Conservation (phyloP, 202 grass and related monocot genomes). For the Hordeum pubiflorum region DNA sequence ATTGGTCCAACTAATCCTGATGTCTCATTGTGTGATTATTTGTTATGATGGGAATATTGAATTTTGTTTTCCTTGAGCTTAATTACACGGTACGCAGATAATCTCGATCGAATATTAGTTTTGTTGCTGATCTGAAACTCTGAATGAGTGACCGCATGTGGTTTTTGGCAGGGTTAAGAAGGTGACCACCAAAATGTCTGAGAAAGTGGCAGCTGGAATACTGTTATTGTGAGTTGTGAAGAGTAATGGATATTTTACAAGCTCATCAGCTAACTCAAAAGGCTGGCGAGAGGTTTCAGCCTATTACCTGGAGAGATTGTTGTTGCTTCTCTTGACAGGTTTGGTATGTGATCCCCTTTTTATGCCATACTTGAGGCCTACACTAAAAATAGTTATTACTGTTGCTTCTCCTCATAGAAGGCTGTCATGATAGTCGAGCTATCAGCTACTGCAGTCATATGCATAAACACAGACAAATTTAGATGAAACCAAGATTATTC, state of each 20-base stretch:
- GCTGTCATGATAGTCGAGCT: background rate
- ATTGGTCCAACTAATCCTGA: background rate
- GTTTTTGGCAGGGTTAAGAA: constrained; percentile 49
- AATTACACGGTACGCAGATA: too few relatives aligned
- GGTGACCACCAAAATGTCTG: constrained; percentile 60
- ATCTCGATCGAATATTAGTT: background rate
- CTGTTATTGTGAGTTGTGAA: constrained; percentile 60
- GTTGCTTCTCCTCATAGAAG: background rate
- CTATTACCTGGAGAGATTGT: constrained; percentile 60
- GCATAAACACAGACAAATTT: background rate
- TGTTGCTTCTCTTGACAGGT: constrained; percentile 81
- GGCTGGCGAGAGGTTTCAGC: constrained; percentile 53
- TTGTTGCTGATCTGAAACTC: background rate
- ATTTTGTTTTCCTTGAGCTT: too few relatives aligned
- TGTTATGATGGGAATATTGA: background rate
- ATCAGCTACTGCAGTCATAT: background rate
- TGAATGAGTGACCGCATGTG: background rate
- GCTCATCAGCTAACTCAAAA: constrained; percentile 63
- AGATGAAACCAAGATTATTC: background rate
- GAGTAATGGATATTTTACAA: constrained; percentile 57
- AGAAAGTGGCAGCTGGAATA: constrained; percentile 63
- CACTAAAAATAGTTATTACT: background rate
- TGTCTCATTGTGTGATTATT: background rate
- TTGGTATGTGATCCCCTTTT: constrained; percentile 38
- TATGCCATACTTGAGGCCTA: background rate